phyloP scores from a whole-genome alignment of 2,329 filamentous ascomycete genomes.

The Trichoderma endophyticum region DNA sequence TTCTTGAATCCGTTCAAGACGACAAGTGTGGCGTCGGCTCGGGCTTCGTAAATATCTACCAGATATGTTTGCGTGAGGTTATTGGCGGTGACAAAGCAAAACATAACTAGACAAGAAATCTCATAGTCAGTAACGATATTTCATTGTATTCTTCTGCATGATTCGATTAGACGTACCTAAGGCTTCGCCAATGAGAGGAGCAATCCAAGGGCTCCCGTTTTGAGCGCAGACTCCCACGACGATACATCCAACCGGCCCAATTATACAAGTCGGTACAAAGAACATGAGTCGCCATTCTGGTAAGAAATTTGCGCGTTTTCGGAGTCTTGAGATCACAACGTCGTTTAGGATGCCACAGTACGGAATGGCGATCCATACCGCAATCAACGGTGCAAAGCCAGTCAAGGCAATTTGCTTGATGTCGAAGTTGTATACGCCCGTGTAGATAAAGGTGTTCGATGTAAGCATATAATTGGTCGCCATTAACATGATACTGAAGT shows the following conservation, averaged over 20 bases:
- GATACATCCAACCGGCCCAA: conserved; percentile 8
- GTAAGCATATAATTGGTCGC: conserved; percentile 9
- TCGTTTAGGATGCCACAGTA: conserved; percentile 1
- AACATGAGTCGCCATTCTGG: conserved; percentile 5
- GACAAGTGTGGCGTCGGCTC: conserved; percentile 2
- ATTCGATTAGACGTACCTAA: background rate
- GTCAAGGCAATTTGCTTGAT: conserved; percentile 6
- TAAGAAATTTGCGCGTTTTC: background rate
- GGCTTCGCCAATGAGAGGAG: conserved; percentile 3
- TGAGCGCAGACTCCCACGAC: conserved; percentile 2
- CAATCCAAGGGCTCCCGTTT: conserved; percentile 5
- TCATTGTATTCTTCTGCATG: background rate
- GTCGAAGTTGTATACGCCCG: background rate
- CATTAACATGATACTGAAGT: background rate
- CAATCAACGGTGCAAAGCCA: background rate
- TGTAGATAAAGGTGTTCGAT: conserved; percentile 4
- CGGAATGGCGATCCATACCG: conserved; percentile 6
- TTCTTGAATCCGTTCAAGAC: conserved; percentile 12
- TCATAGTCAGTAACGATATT: background rate
- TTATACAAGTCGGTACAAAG: conserved; percentile 2
- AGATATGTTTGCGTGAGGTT: conserved; percentile 1
- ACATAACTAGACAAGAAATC: background rate
- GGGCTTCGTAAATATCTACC: conserved; percentile 5
- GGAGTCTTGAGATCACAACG: background rate
- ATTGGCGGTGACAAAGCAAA: background rate